Evolutionary conservation across 306 rosid genomes (phyloP), one percentile per base, ranked within the genome.

Genomic region (Vachellia collinsii): DNA sequence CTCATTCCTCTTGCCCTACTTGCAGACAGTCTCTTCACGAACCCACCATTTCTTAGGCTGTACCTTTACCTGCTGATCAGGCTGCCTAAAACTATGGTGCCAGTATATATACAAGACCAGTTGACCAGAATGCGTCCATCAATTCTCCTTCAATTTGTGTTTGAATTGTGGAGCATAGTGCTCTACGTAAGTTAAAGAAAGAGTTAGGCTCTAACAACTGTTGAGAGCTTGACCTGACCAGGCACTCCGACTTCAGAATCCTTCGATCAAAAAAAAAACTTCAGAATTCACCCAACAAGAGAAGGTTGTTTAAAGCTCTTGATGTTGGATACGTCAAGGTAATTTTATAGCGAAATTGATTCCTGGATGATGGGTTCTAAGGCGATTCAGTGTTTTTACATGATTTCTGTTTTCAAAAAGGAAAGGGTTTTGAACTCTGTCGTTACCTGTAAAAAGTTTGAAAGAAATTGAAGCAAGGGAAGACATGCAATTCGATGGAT

Each of bases 1-100:
- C 87, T 73, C 94, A 88, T 87, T 94, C 97, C 70, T 92, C 96
- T 76, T 94, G 97, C 72, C 98, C 98, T 37, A 91, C 93, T 78
- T 94, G 98, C 86, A 80, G 97, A 70, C 82, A 92, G 76, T 29
- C 29, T 72, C 23, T 72, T 25, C 41, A 72, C 8, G 62, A 29
- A 48, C 25, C 76, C 5, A 1, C 14, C 34, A 13, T 22, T 70
- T 20, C 74, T 70, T 4, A 70, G 48, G 74, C 68, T 4, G 68
- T 12, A 14, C 29, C 68, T 12, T 41, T 62, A 62, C n/a, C 68
- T 25, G 41, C 38, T 16, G 41, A 25, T 29, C 68, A 29, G n/a
- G 68, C 80, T 25, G 54, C 77, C 46, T 85, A 50, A 89, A 46
- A 34, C 48, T 16, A 64, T 36, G 11, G 41, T 80, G 59, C 59